Percentiles rank a stretch among this genome's conserved stretches.
phyloP scores from a whole-genome alignment of 176 grass and related monocot genomes.

The Eragrostis nindensis region DNA sequence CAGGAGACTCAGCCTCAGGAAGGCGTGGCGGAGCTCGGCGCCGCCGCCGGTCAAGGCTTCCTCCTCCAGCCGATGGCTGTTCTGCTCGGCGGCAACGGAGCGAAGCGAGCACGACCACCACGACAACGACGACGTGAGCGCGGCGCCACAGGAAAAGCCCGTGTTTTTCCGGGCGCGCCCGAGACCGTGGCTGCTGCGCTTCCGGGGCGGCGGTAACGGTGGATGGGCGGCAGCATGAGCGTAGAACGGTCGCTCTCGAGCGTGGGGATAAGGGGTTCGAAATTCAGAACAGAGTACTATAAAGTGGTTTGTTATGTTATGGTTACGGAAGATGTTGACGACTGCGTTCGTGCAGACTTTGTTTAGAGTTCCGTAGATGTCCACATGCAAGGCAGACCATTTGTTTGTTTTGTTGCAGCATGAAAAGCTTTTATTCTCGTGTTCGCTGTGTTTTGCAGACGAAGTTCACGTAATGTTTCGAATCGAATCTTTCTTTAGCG shows the following conservation, averaged over 20 bases:
- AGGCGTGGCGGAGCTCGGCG: constrained; percentile 26
- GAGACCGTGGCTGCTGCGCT: constrained; percentile 39
- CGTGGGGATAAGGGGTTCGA: background rate
- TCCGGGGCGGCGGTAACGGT: constrained; percentile 37
- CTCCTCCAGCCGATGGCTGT: constrained; percentile 59
- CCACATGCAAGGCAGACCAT: background rate
- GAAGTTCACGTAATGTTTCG: background rate
- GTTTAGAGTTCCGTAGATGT: constrained; percentile 5
- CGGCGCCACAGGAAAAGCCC: background rate
- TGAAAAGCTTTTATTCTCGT: background rate
- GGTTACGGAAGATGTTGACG: constrained; percentile 39
- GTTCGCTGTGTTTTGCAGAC: background rate
- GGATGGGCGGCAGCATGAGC: constrained; percentile 16
- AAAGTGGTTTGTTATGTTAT: constrained; percentile 31
- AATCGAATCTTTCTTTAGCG: background rate
- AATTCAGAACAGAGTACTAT: background rate
- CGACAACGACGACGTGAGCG: background rate
- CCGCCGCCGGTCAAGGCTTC: constrained; percentile 41
- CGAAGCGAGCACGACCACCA: constrained; percentile 7
- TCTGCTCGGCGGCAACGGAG: constrained; percentile 40
- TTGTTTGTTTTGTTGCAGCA: constrained; percentile 5
- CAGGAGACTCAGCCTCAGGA: constrained; percentile 43
- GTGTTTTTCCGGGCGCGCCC: background rate
- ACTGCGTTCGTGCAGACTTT: constrained; percentile 30
- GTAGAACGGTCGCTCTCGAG: constrained; percentile 28